Base-by-base conservation (phyloP, 129 eudicot species). In the Chrysanthemum makinoi region DNA sequence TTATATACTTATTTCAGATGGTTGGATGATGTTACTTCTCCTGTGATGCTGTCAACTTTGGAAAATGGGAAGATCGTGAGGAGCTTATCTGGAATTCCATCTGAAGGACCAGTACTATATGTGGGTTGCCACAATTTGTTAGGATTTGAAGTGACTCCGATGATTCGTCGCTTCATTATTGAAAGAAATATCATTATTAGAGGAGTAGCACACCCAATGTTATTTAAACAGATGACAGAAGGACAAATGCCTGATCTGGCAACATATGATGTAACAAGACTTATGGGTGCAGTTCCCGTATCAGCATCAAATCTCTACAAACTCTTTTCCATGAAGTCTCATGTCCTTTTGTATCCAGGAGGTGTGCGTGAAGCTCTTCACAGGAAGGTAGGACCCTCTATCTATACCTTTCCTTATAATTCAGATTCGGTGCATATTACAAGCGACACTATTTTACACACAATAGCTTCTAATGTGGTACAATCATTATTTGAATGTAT, bases 281-380 rank as follows among this genome's bases (percentile, higher is more conserved):
- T 80, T 17, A 85, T 89, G 91, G 98, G 98, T 28, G 98, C 95
- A 49, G 98, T 93, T 83, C 98, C 98, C 50, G 98, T 89, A 28
- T 85, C 96, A 50, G 77, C 96, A 63, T 62, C 84, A 55, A 89
- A 89, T 73, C 84, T 93, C 28, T 93, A 52, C 77, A 83, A 75
- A 78, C 95, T 89, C 52, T 78, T 87, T 7, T 70, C 88, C 28
- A 53, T 79, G 10, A 87, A 85, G 19, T 89, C 96, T 2, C 92
- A 93, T 84, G 75, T 87, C 49, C 80, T 89, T 15, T 75, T 93
- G 50, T 93, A 93, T 81, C 98, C 98, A 1, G 98, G 98, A 48
- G 98, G 98, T 65, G 65, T 85, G 84, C 86, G 95, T 9, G 98
- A 93, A 80, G 98, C 98, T 62, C 90, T 89, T 80, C 98, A 93